Evolutionary conservation across 306 rosid species (phyloP).

Genomic region (Vigna trinervia): DNA sequence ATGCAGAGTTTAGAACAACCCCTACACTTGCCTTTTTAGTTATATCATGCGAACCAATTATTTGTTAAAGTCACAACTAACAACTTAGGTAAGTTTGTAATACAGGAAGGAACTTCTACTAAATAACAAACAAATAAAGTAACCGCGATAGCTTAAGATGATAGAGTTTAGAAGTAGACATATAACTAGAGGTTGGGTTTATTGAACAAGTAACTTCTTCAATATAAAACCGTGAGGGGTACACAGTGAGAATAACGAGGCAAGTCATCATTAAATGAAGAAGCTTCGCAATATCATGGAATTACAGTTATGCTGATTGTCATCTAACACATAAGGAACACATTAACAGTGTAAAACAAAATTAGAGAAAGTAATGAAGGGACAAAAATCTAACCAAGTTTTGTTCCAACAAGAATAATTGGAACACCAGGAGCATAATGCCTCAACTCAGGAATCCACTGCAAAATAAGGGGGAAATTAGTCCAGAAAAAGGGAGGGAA

Average conservation of each 20-base stretch:
- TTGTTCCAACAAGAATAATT: slow-evolving; percentile 93
- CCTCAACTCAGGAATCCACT: slow-evolving; percentile 99
- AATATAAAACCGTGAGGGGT: not conserved
- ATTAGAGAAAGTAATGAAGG: slow-evolving; percentile 34
- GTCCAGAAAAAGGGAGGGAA: slow-evolving; percentile 25
- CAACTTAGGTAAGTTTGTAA: slow-evolving; percentile 29
- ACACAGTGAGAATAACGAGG: slow-evolving; percentile 8
- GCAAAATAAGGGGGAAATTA: slow-evolving; percentile 36
- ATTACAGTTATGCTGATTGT: slow-evolving; percentile 5
- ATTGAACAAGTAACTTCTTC: slow-evolving; percentile 9
- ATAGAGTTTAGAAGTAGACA: not conserved
- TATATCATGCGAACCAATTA: slow-evolving; percentile 1
- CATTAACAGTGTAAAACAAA: slow-evolving; percentile 13
- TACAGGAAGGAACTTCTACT: slow-evolving; percentile 25
- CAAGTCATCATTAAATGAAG: slow-evolving; percentile 19
- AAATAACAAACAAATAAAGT: slow-evolving; percentile 23
- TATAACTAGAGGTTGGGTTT: slow-evolving; percentile 2
- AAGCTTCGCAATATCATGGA: slow-evolving; percentile 27
- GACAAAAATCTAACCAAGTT: slow-evolving; percentile 82
- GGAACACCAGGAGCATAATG: slow-evolving; percentile 99
- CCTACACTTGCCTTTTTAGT: slow-evolving; percentile 15
- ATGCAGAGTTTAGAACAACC: slow-evolving; percentile 22
- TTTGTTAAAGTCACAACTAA: not conserved
- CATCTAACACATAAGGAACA: slow-evolving; percentile 26
- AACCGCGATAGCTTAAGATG: slow-evolving; percentile 25